phyloP scores from a whole-genome alignment of 768 basidiomycete genomes.

The Crucibulum laeve region DNA sequence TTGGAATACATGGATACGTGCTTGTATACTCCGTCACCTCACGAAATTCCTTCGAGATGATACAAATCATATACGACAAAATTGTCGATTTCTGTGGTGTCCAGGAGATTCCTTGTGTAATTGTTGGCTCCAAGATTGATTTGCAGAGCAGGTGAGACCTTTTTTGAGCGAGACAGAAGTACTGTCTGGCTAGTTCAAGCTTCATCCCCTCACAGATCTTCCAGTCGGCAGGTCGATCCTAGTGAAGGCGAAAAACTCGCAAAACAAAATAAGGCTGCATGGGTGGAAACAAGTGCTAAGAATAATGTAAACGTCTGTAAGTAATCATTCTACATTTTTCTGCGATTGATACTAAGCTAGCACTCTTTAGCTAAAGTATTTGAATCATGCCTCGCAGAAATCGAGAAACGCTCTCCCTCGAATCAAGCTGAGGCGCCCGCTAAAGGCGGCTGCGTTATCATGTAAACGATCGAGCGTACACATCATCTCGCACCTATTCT shows the following conservation, averaged over 20 bases:
- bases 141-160: slow-evolving; percentile 61
- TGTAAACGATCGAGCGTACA: too few species aligned
- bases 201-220: slow-evolving; percentile 18
- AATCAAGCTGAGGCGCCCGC: neutral
- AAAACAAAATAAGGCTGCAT: slow-evolving; percentile 62
- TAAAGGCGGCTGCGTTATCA: neutral
- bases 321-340: slow-evolving; percentile 23
- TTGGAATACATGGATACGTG: slow-evolving; percentile 92
- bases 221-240: slow-evolving; percentile 60
- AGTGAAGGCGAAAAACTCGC: slow-evolving; percentile 72
- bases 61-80: slow-evolving; percentile 88
- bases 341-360: slow-evolving; percentile 1
- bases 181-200: slow-evolving; percentile 6
- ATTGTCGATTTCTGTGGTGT: slow-evolving; percentile 84
- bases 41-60: slow-evolving; percentile 86
- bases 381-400: slow-evolving; percentile 73
- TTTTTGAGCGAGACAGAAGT: slow-evolving; percentile 4
- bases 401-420: slow-evolving; percentile 54
- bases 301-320: slow-evolving; percentile 76
- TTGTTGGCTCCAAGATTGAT: slow-evolving; percentile 89
- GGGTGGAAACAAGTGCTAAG: slow-evolving; percentile 85
- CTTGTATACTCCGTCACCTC: slow-evolving; percentile 90
- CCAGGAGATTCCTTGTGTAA: slow-evolving; percentile 80
- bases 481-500: slow-evolving; percentile 1
- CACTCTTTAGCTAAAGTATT: slow-evolving; percentile 61